phyloP scores from a whole-genome alignment of 2,329 filamentous ascomycete genomes.

The Drechslera avenae region DNA sequence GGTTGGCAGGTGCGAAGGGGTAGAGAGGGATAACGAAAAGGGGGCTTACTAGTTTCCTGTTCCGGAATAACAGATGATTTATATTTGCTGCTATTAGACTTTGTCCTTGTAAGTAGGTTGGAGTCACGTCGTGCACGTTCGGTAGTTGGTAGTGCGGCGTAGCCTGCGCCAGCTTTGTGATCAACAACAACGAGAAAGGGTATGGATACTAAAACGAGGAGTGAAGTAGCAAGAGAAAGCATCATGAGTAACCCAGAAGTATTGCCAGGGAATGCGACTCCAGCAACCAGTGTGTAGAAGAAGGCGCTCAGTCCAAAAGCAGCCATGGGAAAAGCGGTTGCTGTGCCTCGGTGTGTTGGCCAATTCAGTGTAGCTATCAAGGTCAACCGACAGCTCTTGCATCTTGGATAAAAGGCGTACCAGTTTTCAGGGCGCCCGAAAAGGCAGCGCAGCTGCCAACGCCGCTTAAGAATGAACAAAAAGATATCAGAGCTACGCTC shows the following conservation, averaged over 20 bases:
- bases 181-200: conserved; percentile 81
- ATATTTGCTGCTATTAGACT: conserved; percentile 53
- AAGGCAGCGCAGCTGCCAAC: conserved; percentile 92
- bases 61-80: conserved; percentile 44
- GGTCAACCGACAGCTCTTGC: conserved; percentile 19
- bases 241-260: conserved; percentile 81
- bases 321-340: conserved; percentile 89
- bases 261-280: conserved; percentile 78
- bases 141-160: conserved; percentile 61
- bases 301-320: conserved; percentile 95
- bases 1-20: conserved; percentile 38
- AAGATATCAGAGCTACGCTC: conserved; percentile 66
- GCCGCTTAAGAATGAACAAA: conserved; percentile 85
- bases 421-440: conserved; percentile 79
- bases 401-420: conserved; percentile 37
- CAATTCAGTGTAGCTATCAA: conserved; percentile 81
- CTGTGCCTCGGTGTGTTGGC: conserved; percentile 87
- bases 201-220: conserved; percentile 75
- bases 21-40: conserved; percentile 18
- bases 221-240: conserved; percentile 77
- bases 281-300: conserved; percentile 85
- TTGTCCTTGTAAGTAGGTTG: conserved; percentile 55
- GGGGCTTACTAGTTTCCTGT: conserved; percentile 68
- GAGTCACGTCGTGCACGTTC: conserved; percentile 54
- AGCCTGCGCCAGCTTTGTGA: conserved; percentile 63